Conservation (phyloP, 495 filamentous ascomycete species). For the Penicillium goetzii region DNA sequence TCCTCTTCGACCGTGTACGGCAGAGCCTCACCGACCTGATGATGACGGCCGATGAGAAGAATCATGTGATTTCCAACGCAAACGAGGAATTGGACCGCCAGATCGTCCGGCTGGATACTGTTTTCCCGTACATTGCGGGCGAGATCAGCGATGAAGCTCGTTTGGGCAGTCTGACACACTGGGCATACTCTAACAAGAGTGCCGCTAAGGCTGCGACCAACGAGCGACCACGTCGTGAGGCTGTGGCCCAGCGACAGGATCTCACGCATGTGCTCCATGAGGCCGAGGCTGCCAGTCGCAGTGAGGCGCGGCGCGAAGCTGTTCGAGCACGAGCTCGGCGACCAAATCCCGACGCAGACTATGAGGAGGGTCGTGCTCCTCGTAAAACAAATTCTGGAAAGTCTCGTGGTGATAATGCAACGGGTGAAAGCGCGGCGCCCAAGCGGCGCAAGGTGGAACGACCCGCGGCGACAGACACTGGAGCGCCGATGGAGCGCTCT, state of each 20-base stretch:
- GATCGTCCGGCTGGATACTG: conserved; percentile 76
- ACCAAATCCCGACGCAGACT: conserved; percentile 72
- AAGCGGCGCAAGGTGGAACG: conserved; percentile 87
- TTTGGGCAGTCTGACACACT: conserved; percentile 87
- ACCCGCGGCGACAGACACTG: conserved; percentile 46
- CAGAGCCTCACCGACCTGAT: conserved; percentile 74
- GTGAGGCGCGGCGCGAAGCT: conserved; percentile 80
- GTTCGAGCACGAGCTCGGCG: conserved; percentile 72
- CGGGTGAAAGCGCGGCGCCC: conserved; percentile 46
- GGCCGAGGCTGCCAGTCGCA: conserved; percentile 75
- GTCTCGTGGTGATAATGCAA: conserved; percentile 59
- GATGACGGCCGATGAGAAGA: conserved; percentile 91
- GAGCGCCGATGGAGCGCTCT: conserved; percentile 69
- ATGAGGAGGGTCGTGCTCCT: conserved; percentile 65
- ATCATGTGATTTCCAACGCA: conserved; percentile 88
- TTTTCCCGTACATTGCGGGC: conserved; percentile 78
- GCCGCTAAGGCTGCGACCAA: conserved; percentile 62
- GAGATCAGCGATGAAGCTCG: conserved; percentile 96
- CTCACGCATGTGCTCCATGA: conserved; percentile 64
- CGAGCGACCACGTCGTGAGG: conserved; percentile 77
- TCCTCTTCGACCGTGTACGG: conserved; percentile 66
- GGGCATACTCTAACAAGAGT: conserved; percentile 91
- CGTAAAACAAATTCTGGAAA: conserved; percentile 64
- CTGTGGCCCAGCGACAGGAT: conserved; percentile 66
- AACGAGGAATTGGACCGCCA: conserved; percentile 88